Conservation (phyloP, 768 basidiomycete genomes). For the Lentinula raphanica region DNA sequence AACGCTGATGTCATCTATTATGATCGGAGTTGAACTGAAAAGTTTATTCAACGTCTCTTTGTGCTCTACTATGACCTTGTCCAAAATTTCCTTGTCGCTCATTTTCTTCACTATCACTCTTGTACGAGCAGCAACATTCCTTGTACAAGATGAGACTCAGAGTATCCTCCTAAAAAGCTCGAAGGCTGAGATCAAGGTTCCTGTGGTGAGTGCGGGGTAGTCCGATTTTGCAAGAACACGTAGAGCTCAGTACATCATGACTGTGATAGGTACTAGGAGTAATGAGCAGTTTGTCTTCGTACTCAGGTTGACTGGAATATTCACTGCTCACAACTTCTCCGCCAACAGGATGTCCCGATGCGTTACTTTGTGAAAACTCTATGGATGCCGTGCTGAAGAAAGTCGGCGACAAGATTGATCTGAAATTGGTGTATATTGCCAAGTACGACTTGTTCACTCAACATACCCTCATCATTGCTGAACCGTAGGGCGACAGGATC, state of each 20-base stretch:
- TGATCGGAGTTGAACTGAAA: neutral
- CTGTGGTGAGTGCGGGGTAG: slow-evolving; percentile 22
- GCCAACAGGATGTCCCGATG: slow-evolving; percentile 58
- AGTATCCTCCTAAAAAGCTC: neutral
- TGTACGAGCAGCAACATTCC: neutral
- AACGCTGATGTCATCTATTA: neutral
- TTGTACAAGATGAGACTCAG: neutral
- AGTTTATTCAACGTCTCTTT: neutral
- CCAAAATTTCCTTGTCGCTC: neutral
- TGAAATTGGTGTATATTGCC: slow-evolving; percentile 71
- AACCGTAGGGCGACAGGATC: slow-evolving; percentile 37
- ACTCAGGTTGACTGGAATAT: neutral
- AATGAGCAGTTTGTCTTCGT: slow-evolving; percentile 33
- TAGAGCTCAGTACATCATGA: neutral
- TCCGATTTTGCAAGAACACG: neutral
- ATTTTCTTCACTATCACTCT: neutral
- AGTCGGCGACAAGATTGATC: slow-evolving; percentile 58
- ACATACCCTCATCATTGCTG: slow-evolving; percentile 11
- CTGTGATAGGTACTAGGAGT: slow-evolving; percentile 33
- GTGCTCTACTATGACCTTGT: neutral
- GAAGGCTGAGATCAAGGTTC: slow-evolving; percentile 32
- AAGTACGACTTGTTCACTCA: slow-evolving; percentile 41
- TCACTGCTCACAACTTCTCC: neutral
- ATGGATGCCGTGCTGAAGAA: slow-evolving; percentile 67
- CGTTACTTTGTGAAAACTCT: slow-evolving; percentile 70